These are phyloP conservation scores for Panellus pusillus DNA, from an alignment of 768 basidiomycete species.

Conservation along the genomic window DNA sequence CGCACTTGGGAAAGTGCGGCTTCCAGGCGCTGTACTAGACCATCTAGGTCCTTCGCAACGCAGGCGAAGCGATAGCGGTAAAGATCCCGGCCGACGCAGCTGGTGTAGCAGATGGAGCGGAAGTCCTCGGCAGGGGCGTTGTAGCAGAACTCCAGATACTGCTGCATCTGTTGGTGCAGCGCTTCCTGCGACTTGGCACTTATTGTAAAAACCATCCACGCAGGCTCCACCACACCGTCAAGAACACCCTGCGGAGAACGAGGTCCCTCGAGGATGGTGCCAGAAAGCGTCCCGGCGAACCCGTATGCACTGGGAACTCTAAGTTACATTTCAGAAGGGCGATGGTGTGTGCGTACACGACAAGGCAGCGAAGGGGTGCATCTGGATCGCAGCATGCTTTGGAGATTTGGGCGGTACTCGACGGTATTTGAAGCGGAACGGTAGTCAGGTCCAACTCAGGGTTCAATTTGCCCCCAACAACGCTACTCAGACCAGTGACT, in stretches of 20 bases:
- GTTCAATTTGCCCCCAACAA: constrained; percentile 32
- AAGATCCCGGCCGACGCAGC: constrained; percentile 36
- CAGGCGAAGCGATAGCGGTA: constrained; percentile 35
- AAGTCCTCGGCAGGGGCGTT: constrained; percentile 26
- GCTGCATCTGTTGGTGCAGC: constrained; percentile 29
- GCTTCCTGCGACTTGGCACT: constrained; percentile 35
- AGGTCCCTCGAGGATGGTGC: constrained; percentile 31
- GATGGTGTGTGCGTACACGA: constrained; percentile 27
- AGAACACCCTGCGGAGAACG: constrained; percentile 10
- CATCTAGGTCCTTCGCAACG: constrained; percentile 31
- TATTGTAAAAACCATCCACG: constrained; percentile 32
- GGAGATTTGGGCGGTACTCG: constrained; percentile 22
- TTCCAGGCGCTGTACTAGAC: constrained; percentile 31
- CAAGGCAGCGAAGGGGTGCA: constrained; percentile 27
- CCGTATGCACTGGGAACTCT: constrained; percentile 31
- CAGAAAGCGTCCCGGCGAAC: constrained; percentile 37
- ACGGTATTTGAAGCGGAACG: constrained; percentile 33
- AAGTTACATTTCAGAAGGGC: not conserved
- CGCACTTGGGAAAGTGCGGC: constrained; percentile 22
- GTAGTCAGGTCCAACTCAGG: constrained; percentile 32
- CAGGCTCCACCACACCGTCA: not conserved
- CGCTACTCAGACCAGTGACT: constrained; percentile 34
- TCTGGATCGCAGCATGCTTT: not conserved
- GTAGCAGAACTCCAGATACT: constrained; percentile 34
- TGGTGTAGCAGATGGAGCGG: constrained; percentile 36